Evolutionary conservation across 768 basidiomycete species (phyloP).

Genomic region (Naganishia friedmannii): DNA sequence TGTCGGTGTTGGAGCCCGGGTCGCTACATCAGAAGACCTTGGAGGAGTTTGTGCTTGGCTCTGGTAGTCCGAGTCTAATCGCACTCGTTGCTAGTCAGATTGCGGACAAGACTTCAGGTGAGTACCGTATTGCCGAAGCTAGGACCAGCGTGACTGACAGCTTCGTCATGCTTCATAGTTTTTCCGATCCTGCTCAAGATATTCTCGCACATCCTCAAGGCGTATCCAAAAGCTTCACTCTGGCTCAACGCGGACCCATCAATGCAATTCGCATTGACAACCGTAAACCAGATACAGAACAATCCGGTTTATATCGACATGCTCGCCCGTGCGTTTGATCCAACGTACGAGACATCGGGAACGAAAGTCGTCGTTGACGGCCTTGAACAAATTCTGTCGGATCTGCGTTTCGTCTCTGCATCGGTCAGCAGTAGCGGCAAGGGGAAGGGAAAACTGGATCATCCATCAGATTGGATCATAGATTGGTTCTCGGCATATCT

Average conservation of each 20-base stretch:
- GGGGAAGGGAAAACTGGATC: conserved; percentile 30
- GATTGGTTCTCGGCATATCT: conserved; percentile 68
- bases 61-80: conserved; percentile 36
- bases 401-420: neutral
- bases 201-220: conserved; percentile 52
- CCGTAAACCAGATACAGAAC: conserved; percentile 79
- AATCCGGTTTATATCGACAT: conserved; percentile 56
- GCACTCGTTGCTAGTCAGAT: conserved; percentile 35
- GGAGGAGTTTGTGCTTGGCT: conserved; percentile 37
- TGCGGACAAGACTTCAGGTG: conserved; percentile 34
- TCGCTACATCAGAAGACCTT: conserved; percentile 34
- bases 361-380: neutral
- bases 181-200: conserved; percentile 54
- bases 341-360: neutral
- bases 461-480: conserved; percentile 58
- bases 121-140: conserved; percentile 9
- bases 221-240: conserved; percentile 61
- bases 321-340: conserved; percentile 34
- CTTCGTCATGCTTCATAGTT: conserved; percentile 34
- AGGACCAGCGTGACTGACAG: neutral
- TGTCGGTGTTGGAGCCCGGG: conserved; percentile 30
- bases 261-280: conserved; percentile 69
- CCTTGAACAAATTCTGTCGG: conserved; percentile 11
- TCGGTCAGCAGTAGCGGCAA: conserved; percentile 31
- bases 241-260: conserved; percentile 65